Evolutionary conservation across 148 eudicot genomes (phyloP).

Genomic region (Rhododendron vialii): DNA sequence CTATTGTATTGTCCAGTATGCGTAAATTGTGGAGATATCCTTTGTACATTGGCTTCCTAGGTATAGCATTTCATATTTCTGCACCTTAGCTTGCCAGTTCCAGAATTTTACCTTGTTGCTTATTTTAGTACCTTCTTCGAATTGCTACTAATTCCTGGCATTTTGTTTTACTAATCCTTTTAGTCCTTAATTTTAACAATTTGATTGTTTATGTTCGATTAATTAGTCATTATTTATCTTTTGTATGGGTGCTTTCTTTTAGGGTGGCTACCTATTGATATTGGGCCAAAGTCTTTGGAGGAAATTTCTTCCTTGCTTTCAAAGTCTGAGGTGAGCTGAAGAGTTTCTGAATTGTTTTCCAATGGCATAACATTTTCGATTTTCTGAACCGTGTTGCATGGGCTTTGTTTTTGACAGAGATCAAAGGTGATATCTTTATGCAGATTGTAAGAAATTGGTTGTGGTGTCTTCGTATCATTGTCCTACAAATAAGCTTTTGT

Average conservation of each 20-base stretch:
- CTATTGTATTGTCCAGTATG: not conserved
- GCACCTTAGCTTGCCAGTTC: not conserved
- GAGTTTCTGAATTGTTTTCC: conserved; percentile 11
- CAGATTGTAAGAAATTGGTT: not conserved
- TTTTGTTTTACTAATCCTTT: not conserved
- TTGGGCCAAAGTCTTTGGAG: conserved; percentile 63
- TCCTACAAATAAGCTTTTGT: not conserved
- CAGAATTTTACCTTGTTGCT: not conserved
- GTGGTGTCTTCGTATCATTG: not conserved
- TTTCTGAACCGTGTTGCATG: not conserved
- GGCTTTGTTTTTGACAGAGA: conserved; percentile 3
- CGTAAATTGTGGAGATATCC: not conserved
- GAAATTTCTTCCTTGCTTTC: conserved; percentile 58
- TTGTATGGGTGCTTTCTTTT: conserved; percentile 10
- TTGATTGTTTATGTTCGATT: not conserved
- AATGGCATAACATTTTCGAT: not conserved
- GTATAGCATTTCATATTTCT: not conserved
- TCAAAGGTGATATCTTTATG: not conserved
- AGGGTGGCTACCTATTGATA: conserved; percentile 88
- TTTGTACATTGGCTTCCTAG: not conserved
- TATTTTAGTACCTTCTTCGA: not conserved
- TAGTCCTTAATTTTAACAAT: not conserved
- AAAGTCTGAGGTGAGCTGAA: conserved; percentile 59
- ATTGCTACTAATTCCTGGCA: not conserved
- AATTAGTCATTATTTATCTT: conserved; percentile 5